Conservation (phyloP, 1,284 basidiomycete species). For the Apiotrichum veenhuisii region DNA sequence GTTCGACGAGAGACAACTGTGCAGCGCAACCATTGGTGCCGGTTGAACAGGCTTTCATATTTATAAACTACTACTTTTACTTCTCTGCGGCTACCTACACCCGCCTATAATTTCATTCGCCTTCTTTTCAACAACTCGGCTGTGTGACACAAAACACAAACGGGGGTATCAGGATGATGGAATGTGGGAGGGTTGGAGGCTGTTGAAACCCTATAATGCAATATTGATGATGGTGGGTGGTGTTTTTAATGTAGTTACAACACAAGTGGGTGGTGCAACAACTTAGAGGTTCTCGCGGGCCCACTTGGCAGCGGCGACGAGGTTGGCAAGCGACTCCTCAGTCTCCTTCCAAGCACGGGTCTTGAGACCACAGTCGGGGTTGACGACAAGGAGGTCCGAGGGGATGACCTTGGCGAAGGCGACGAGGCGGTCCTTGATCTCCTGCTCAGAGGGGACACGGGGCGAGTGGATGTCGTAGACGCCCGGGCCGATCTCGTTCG, state of each 20-base stretch:
- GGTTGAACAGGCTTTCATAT: conserved; percentile 51
- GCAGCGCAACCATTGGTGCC: conserved; percentile 26
- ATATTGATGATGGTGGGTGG: conserved; percentile 7
- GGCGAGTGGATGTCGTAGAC: conserved; percentile 99
- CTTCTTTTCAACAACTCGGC: conserved; percentile 20
- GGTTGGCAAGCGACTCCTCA: conserved; percentile 75
- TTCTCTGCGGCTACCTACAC: conserved; percentile 4
- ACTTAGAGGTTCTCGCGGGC: conserved; percentile 73
- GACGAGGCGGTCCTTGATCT: conserved; percentile 91
- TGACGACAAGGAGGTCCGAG: conserved; percentile 74
- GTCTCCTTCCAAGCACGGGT: conserved; percentile 97
- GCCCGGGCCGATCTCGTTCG: conserved; percentile 97
- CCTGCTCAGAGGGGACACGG: conserved; percentile 88
- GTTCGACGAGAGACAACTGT: neutral
- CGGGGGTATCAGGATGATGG: conserved; percentile 25
- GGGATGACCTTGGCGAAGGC: conserved; percentile 77
- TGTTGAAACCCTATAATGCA: conserved; percentile 22
- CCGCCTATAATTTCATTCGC: conserved; percentile 8
- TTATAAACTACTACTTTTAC: conserved; percentile 16
- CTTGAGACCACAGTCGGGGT: conserved; percentile 79
- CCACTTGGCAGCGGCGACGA: conserved; percentile 86
- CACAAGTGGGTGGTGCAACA: conserved; percentile 4
- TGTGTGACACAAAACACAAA: conserved; percentile 15
- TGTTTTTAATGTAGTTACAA: conserved; percentile 1
- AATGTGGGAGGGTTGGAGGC: conserved; percentile 16